These are phyloP conservation scores for Fusarium sp. DNA, from an alignment of 2,329 filamentous ascomycete species.

Conservation along the genomic window DNA sequence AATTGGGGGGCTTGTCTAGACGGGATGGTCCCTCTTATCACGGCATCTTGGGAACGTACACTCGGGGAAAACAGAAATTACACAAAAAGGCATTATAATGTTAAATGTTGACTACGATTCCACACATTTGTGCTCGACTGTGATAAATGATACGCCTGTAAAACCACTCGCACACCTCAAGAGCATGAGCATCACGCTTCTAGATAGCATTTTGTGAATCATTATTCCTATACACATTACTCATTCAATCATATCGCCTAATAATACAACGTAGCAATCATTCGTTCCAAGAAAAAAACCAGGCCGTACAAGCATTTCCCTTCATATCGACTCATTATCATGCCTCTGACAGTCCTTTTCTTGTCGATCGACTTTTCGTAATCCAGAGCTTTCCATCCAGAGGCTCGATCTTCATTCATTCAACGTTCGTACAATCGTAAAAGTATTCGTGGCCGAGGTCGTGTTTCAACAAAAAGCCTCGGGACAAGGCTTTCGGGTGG, in stretches of 20 bases:
- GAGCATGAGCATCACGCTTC: not conserved
- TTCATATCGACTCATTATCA: constrained; percentile 15
- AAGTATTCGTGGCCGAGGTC: not conserved
- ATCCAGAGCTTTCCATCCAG: constrained; percentile 8
- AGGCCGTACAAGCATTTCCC: constrained; percentile 20
- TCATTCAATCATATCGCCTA: constrained; percentile 8
- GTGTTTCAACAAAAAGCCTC: not conserved
- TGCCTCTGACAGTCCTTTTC: constrained; percentile 9
- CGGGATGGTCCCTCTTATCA: constrained; percentile 1
- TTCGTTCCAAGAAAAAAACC: not conserved
- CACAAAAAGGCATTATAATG: constrained; percentile 15
- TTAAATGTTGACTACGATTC: not conserved
- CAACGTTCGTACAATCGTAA: constrained; percentile 16
- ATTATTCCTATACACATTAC: not conserved
- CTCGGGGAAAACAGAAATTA: constrained; percentile 6
- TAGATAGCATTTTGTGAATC: not conserved
- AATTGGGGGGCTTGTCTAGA: constrained; percentile 6
- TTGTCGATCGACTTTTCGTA: constrained; percentile 3
- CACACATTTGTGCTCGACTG: not conserved
- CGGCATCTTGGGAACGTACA: constrained; percentile 10
- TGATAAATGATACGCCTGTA: not conserved
- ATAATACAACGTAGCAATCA: constrained; percentile 19
- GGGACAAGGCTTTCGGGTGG: not conserved
- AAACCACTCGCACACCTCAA: not conserved
- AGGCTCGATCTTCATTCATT: constrained; percentile 11